Conservation (phyloP, 176 grass and related monocot species). For the Coix lacrymajobi region DNA sequence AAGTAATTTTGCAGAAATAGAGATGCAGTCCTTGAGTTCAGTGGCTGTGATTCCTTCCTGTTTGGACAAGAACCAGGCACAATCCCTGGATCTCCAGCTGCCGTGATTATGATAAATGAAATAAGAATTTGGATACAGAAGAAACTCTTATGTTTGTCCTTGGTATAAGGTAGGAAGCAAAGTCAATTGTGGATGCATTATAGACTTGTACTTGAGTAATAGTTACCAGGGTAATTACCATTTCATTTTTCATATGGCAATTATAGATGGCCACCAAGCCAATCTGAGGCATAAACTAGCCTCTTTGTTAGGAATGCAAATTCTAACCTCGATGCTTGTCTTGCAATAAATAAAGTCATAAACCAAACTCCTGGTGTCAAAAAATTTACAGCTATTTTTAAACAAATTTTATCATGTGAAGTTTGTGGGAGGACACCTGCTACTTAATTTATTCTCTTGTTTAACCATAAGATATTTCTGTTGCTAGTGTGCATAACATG, state of each 20-base stretch:
- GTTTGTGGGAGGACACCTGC: not conserved
- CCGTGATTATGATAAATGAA: slow-evolving; percentile 23
- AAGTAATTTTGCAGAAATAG: slow-evolving; percentile 93
- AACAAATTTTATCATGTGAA: not conserved
- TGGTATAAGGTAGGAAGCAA: slow-evolving; percentile 4
- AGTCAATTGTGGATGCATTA: not conserved
- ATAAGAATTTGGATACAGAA: not conserved
- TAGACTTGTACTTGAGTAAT: not conserved
- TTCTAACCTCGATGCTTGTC: not conserved
- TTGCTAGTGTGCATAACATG: not conserved
- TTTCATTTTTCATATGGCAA: not conserved
- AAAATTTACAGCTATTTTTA: not conserved
- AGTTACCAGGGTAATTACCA: not conserved
- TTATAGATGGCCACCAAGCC: not conserved
- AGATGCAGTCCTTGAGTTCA: slow-evolving; percentile 79
- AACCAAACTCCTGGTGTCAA: not conserved
- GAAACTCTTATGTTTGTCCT: not conserved
- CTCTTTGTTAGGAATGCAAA: not conserved
- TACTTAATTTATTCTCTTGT: not conserved
- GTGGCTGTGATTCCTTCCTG: slow-evolving; percentile 87
- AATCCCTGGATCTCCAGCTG: slow-evolving; percentile 97
- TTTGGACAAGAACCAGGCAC: slow-evolving; percentile 75
- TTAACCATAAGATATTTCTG: not conserved
- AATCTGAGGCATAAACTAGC: not conserved
- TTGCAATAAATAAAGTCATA: not conserved